Evolutionary conservation across 2,329 filamentous ascomycete genomes (phyloP).

Genomic region (Thelonectria olida): DNA sequence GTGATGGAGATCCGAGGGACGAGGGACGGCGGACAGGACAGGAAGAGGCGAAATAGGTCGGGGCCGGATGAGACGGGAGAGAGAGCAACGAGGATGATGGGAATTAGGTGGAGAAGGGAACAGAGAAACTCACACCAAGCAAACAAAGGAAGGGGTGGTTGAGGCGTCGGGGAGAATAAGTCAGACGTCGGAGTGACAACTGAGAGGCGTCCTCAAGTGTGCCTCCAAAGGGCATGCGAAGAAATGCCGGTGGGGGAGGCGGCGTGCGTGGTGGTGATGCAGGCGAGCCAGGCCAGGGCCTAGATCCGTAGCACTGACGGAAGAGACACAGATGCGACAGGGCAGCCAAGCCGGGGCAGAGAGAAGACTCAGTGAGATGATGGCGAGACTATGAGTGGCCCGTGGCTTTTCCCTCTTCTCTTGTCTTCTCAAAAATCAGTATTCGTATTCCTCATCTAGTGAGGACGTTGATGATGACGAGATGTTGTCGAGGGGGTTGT

Average conservation of each 20-base stretch:
- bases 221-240: slow-evolving; percentile 32
- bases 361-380: slow-evolving; percentile 3
- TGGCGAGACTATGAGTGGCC: slow-evolving; percentile 3
- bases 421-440: not conserved
- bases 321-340: slow-evolving; percentile 22
- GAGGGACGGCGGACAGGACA: slow-evolving; percentile 16
- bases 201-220: slow-evolving; percentile 36
- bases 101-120: slow-evolving; percentile 9
- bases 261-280: slow-evolving; percentile 43
- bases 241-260: slow-evolving; percentile 42
- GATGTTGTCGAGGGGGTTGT: slow-evolving; percentile 3
- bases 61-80: slow-evolving; percentile 33
- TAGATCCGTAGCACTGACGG: slow-evolving; percentile 40
- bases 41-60: slow-evolving; percentile 13
- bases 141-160: slow-evolving; percentile 16
- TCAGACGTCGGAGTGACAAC: slow-evolving; percentile 30
- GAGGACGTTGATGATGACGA: slow-evolving; percentile 6
- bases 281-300: slow-evolving; percentile 43
- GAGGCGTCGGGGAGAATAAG: slow-evolving; percentile 28
- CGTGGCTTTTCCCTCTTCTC: not conserved
- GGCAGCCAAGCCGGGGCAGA: slow-evolving; percentile 8
- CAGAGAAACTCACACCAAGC: slow-evolving; percentile 16
- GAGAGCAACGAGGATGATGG: slow-evolving; percentile 20
- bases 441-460: slow-evolving; percentile 12
- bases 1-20: slow-evolving; percentile 31